Conservation (phyloP, 2,329 filamentous ascomycete species). For the Fusarium bulbicola region DNA sequence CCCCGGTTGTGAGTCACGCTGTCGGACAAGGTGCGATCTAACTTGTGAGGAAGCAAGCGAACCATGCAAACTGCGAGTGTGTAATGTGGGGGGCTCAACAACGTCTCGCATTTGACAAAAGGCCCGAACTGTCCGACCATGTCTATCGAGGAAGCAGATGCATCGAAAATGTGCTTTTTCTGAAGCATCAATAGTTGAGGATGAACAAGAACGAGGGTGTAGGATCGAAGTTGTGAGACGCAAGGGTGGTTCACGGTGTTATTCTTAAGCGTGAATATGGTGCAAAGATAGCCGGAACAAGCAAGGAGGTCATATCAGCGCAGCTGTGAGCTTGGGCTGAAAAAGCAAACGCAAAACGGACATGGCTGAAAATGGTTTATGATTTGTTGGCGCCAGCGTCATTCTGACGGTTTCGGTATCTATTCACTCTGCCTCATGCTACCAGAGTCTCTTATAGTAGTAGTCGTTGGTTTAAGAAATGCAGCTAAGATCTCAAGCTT, state of each 20-base stretch:
- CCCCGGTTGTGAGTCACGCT: conserved; percentile 37
- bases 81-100: conserved; percentile 24
- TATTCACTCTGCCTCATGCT: conserved; percentile 13
- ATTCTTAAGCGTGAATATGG: conserved; percentile 40
- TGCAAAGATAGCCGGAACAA: conserved; percentile 18
- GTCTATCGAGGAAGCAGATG: not conserved
- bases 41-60: conserved; percentile 16
- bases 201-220: conserved; percentile 18
- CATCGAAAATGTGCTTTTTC: not conserved
- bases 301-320: conserved; percentile 2
- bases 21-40: conserved; percentile 9
- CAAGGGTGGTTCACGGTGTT: conserved; percentile 39
- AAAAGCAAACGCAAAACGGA: conserved; percentile 27
- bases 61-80: conserved; percentile 21
- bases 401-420: conserved; percentile 17
- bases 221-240: conserved; percentile 19
- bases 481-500: conserved; percentile 17
- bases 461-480: conserved; percentile 9
- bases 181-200: conserved; percentile 10
- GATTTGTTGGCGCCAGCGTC: conserved; percentile 38
- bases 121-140: not conserved
- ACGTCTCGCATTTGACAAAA: conserved; percentile 15
- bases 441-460: conserved; percentile 7
- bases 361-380: conserved; percentile 12
- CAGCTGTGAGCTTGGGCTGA: conserved; percentile 1